phyloP scores from a whole-genome alignment of 1,139 yeast species.

The Petasospora fabianii region DNA sequence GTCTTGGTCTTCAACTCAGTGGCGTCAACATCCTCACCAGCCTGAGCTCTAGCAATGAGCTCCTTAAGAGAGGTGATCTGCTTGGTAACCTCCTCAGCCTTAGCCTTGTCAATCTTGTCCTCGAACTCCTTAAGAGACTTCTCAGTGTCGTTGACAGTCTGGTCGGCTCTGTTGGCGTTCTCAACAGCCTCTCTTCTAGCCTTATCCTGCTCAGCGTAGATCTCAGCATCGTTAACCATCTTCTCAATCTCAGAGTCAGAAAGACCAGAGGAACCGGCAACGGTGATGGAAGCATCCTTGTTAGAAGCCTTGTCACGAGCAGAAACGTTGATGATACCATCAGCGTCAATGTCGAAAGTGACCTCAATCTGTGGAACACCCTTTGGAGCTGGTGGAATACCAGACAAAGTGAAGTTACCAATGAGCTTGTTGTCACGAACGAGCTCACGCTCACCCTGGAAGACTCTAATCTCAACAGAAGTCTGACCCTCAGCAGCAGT shows the following conservation, averaged over 20 bases:
- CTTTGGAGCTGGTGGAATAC: slow-evolving; percentile 69
- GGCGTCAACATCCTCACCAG: slow-evolving; percentile 83
- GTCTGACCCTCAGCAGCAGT: slow-evolving; percentile 87
- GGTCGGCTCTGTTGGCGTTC: slow-evolving; percentile 95
- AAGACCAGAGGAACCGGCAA: slow-evolving; percentile 65
- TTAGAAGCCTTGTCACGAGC: slow-evolving; percentile 66
- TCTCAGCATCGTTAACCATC: slow-evolving; percentile 47
- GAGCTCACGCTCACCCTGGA: slow-evolving; percentile 73
- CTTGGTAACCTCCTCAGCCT: slow-evolving; percentile 60
- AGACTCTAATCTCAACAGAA: slow-evolving; percentile 73
- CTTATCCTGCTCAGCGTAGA: slow-evolving; percentile 26
- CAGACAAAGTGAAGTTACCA: slow-evolving; percentile 65
- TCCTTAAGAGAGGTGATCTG: slow-evolving; percentile 81
- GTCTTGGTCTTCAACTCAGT: slow-evolving; percentile 88
- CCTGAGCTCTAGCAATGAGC: slow-evolving; percentile 87
- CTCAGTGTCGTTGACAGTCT: slow-evolving; percentile 94
- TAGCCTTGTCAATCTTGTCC: slow-evolving; percentile 81
- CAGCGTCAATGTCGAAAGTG: slow-evolving; percentile 74
- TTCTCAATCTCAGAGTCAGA: slow-evolving; percentile 59
- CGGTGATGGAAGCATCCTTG: slow-evolving; percentile 56
- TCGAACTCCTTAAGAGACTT: slow-evolving; percentile 90
- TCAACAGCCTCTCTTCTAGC: slow-evolving; percentile 88
- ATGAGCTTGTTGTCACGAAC: slow-evolving; percentile 70
- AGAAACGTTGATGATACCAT: slow-evolving; percentile 73
- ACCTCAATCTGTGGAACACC: slow-evolving; percentile 77